A percentile compares a stretch with the other conserved stretches of the same genome.
Conservation (phyloP, 139 green algal species). For the Micromonas pusilla region DNA sequence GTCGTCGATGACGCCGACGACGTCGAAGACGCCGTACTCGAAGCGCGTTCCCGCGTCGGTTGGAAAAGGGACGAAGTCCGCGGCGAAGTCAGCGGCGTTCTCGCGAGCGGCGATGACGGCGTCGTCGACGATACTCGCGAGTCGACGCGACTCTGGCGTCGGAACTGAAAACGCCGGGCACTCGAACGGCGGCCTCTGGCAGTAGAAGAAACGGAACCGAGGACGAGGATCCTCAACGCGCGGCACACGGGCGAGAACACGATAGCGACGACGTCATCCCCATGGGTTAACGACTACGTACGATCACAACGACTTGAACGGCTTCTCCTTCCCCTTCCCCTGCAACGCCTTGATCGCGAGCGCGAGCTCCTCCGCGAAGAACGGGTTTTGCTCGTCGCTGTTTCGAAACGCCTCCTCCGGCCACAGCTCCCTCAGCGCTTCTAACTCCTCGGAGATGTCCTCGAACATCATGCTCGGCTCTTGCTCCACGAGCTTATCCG, state of each 20-base stretch:
- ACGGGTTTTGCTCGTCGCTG: not conserved
- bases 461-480: not conserved
- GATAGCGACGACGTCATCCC: not conserved
- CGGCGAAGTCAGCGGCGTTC: too few species aligned
- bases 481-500: not conserved
- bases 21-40: too few species aligned
- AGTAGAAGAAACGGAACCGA: too few species aligned
- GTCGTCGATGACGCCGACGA: not conserved
- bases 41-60: too few species aligned
- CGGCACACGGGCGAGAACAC: not conserved
- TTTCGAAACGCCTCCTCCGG: not conserved
- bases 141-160: not conserved
- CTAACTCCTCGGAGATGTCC: not conserved
- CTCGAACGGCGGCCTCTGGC: not conserved
- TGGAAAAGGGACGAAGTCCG: too few species aligned
- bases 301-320: not conserved
- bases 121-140: not conserved
- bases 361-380: slow-evolving; percentile 23
- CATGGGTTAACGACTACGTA: not conserved
- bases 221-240: too few species aligned
- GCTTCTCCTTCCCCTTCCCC: not conserved
- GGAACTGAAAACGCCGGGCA: not conserved
- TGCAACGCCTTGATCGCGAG: not conserved
- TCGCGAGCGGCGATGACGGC: too few species aligned
- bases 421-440: not conserved